A percentile compares a stretch with the other conserved stretches of the same genome.
Conservation (phyloP, 768 basidiomycete species). For the Sistotremastrum suecicum region DNA sequence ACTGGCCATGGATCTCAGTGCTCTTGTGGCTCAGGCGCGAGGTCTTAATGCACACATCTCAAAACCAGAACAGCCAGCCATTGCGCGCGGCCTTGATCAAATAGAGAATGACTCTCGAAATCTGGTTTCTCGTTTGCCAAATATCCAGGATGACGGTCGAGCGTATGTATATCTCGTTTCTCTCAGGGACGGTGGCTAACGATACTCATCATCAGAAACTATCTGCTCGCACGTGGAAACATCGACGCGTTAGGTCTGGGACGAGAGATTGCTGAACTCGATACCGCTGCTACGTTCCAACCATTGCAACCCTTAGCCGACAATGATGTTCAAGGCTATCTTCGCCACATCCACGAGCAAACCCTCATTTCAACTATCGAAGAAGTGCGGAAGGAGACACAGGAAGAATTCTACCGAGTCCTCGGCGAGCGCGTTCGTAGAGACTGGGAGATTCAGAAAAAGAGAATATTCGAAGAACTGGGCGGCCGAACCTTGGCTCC, state of each 20-base stretch:
- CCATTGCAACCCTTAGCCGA: conserved; percentile 89
- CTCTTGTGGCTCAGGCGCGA: conserved; percentile 7
- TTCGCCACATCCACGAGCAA: conserved; percentile 91
- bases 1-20: no score
- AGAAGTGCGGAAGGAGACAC: conserved; percentile 73
- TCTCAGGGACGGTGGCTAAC: conserved; percentile 5
- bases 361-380: conserved; percentile 90
- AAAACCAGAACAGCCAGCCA: conserved; percentile 70
- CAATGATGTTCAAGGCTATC: conserved; percentile 86
- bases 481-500: conserved; percentile 43
- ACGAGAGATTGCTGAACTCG: conserved; percentile 69
- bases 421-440: conserved; percentile 59
- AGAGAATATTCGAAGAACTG: conserved; percentile 78
- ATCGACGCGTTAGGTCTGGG: conserved; percentile 86
- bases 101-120: conserved; percentile 86
- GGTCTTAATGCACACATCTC: conserved; percentile 66
- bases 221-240: conserved; percentile 84
- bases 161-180: conserved; percentile 35
- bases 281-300: conserved; percentile 70
- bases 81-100: conserved; percentile 85
- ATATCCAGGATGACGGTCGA: conserved; percentile 52
- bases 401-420: conserved; percentile 71
- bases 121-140: conserved; percentile 61
- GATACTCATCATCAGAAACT: conserved; percentile 40
- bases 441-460: conserved; percentile 88